Conservation (phyloP, 768 basidiomycete species). For the Trametes cinnabarina region DNA sequence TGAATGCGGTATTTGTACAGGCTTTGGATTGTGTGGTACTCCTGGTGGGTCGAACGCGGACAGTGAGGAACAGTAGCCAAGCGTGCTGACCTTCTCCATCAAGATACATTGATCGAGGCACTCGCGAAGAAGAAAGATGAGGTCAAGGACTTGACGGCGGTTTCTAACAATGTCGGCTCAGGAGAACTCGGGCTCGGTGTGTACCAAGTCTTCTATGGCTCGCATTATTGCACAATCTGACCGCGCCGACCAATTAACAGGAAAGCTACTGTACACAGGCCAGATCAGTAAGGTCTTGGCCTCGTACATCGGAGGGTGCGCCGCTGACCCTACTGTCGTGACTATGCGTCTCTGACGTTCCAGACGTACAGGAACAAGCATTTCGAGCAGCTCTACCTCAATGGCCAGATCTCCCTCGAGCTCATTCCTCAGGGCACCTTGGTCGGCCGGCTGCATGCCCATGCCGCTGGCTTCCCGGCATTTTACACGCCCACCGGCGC, state of each 20-base stretch:
- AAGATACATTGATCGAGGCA: constrained; percentile 82
- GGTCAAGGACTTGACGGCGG: constrained; percentile 71
- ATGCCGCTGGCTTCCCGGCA: constrained; percentile 90
- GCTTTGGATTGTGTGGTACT: constrained; percentile 87
- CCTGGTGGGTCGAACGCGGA: constrained; percentile 51
- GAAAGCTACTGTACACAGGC: constrained; percentile 67
- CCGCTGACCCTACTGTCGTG: too few relatives aligned
- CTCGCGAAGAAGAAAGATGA: constrained; percentile 73
- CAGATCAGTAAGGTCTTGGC: constrained; percentile 84
- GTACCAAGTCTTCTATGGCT: constrained; percentile 1
- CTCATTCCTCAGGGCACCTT: constrained; percentile 92
- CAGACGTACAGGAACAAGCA: constrained; percentile 71
- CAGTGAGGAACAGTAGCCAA: not conserved
- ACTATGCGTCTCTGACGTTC: not conserved
- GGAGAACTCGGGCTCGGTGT: constrained; percentile 69
- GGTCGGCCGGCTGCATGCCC: constrained; percentile 82
- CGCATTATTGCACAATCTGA: not conserved
- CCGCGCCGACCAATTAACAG: constrained; percentile 47
- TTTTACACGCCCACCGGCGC: constrained; percentile 93
- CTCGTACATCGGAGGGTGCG: constrained; percentile 83
- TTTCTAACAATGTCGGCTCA: constrained; percentile 86
- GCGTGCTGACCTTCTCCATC: not conserved
- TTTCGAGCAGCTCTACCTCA: constrained; percentile 79
- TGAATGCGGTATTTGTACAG: constrained; percentile 37
- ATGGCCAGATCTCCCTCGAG: constrained; percentile 79